Base-by-base conservation (phyloP, 2,329 filamentous ascomycete genomes). In the Hypoxylon sp. region DNA sequence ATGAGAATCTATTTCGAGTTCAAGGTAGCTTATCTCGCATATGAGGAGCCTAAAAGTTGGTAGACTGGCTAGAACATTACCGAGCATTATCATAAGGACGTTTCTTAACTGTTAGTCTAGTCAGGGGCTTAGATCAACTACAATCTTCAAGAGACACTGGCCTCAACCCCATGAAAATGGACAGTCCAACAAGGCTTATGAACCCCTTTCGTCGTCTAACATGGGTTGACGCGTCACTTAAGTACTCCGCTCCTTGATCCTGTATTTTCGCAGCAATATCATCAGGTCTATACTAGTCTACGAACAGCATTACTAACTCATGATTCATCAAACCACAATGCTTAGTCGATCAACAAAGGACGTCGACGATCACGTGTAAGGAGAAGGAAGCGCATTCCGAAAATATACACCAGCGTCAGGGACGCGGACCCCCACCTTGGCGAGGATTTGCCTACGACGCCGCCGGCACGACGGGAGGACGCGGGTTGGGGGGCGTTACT, bases 361-460 rank as follows among this genome's bases (percentile, higher is more conserved):
- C n/a, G 20, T 56, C 4, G 32, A 40, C 5, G 12, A 65, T 61
- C 63, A 65, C 63, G 63, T 61, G 63, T 24, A 9, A 57, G 18
- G 8, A 22, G 14, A 14, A 28, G 52, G 57, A 65, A 67, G 40
- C 36, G 54, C 30, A 52, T 65, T 62, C 65, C 65, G 65, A 65
- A 62, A 65, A 67, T 65, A 66, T 63, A 64, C 28, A 50, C 32
- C 11, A n/a, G 38, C 26, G 42, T 20, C 24, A 36, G 28, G 9
- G 24, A 48, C 33, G 26, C 30, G 61, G 61, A 61, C 65, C 65
- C 65, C 65, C 65, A 68, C 61, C 51, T 68, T 68, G 65, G 58
- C 65, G 65, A 68, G 54, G 44, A 61, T 62, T 33, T n/a, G 44
- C 32, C n/a, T 26, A 53, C 24, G 3, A 26, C 46, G 58, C 58